Percentiles rank a stretch among this genome's conserved stretches.
Evolutionary conservation across 2,329 filamentous ascomycete species (phyloP).

Genomic region (Scortechinia acanthostroma): DNA sequence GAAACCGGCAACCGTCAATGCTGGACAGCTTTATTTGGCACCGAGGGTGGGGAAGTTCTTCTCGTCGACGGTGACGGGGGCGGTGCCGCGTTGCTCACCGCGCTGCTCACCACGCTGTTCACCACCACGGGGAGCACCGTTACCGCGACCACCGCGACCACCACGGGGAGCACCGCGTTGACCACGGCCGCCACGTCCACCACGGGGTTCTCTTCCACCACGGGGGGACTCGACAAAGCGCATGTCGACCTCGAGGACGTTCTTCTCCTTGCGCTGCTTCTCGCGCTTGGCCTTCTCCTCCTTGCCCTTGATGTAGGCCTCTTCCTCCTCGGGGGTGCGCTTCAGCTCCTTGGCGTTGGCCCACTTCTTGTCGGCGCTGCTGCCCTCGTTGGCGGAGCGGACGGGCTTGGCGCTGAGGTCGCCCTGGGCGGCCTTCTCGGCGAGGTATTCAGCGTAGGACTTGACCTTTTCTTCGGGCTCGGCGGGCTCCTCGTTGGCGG

Average conservation of each 20-base stretch:
- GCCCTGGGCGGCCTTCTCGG: slow-evolving; percentile 51
- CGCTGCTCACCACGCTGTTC: slow-evolving; percentile 28
- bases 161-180: slow-evolving; percentile 26
- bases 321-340: slow-evolving; percentile 39
- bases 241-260: slow-evolving; percentile 60
- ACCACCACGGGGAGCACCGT: slow-evolving; percentile 31
- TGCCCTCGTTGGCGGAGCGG: slow-evolving; percentile 66
- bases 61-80: slow-evolving; percentile 23
- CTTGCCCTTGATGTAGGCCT: slow-evolving; percentile 56
- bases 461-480: slow-evolving; percentile 61
- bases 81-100: slow-evolving; percentile 16
- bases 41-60: slow-evolving; percentile 35
- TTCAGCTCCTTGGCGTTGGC: slow-evolving; percentile 47
- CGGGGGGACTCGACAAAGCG: slow-evolving; percentile 41
- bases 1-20: no score
- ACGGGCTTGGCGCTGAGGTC: slow-evolving; percentile 42
- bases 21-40: slow-evolving; percentile 24
- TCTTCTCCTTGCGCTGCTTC: slow-evolving; percentile 64
- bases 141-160: slow-evolving; percentile 26
- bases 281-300: slow-evolving; percentile 54
- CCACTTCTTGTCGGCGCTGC: slow-evolving; percentile 61
- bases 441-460: slow-evolving; percentile 65
- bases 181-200: slow-evolving; percentile 29
- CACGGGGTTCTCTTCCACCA: slow-evolving; percentile 26
- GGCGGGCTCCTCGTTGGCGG: slow-evolving; percentile 30